Base-by-base conservation (phyloP, 192 early-diverging fungal genomes). In the Coemansia sp. region DNA sequence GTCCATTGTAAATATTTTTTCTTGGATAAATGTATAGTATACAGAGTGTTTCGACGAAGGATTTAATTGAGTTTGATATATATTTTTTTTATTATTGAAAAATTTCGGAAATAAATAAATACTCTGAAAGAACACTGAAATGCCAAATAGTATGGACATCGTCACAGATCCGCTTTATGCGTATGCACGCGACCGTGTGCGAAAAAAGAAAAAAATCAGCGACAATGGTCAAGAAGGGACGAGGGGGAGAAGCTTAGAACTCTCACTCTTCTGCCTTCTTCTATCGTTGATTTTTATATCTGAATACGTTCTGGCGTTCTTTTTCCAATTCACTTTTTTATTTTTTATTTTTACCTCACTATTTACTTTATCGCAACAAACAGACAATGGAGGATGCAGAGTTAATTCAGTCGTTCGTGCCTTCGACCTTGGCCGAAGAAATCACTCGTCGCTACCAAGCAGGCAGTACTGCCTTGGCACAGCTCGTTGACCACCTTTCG, bases 401-500 rank as follows among this genome's bases (percentile, higher is more conserved):
- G 47, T 19, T 39, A 55, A 40, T 55, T 23, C 69, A 75, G 67
- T 82, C 80, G 38, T 65, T 77, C 40, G 35, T 69, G 33, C 80
- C 80, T 1, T 47, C 57, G 6, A 52, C 53, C 32, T 72, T 82
- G 32, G 71, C 80, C 3, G 75, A 72, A 16, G 80, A 82, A 61
- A 66, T 82, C 39, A 57, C 44, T n/a, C 61, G 44, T 33, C 75
- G 80, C 26, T 82, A 77, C 53, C 55, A 40, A 28, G 40, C 30
- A 4, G 80, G 80, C 13, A 72, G 49, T 13, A 58, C 46, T 13
- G 66, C 76, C 19, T 69, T 82, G 52, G 32, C 37, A 16, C 68
- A 67, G 43, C 73, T 82, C 70, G 69, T 77, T 40, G 69, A 72
- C 39, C 71, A 82, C 49, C 74, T 74, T 58, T 62, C 72, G 16